Conservation (phyloP, 805 yeast species). For the Candida insectorum region DNA sequence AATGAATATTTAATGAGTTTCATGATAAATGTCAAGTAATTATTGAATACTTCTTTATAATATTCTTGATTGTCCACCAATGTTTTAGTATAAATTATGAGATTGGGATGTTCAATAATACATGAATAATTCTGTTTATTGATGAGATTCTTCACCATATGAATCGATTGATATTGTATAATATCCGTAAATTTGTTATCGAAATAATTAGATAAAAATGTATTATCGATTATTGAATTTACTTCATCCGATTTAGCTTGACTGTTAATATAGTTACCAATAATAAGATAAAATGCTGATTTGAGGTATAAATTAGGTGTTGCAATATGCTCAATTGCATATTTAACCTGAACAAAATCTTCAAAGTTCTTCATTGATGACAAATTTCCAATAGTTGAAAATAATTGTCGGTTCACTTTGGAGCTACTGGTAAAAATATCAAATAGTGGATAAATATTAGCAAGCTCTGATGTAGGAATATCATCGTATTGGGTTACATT, state of each 20-base stretch:
- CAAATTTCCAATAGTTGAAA: slow-evolving; percentile 32
- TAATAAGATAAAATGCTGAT: slow-evolving; percentile 27
- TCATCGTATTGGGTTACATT: slow-evolving; percentile 21
- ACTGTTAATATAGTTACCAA: slow-evolving; percentile 34
- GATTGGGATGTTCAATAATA: slow-evolving; percentile 13
- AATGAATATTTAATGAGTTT: slow-evolving; percentile 21
- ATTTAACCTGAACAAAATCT: slow-evolving; percentile 14
- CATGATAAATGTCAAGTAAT: slow-evolving; percentile 26
- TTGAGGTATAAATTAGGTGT: slow-evolving; percentile 19
- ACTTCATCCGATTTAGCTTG: slow-evolving; percentile 13
- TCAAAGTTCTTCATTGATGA: slow-evolving; percentile 29
- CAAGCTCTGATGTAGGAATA: slow-evolving; percentile 4
- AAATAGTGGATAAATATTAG: slow-evolving; percentile 9
- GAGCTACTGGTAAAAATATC: slow-evolving; percentile 4
- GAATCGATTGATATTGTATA: slow-evolving; percentile 35
- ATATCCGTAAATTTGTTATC: slow-evolving; percentile 24
- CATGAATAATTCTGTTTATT: slow-evolving; percentile 11
- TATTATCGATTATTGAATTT: slow-evolving; percentile 4
- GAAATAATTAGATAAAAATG: slow-evolving; percentile 20
- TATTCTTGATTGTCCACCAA: slow-evolving; percentile 31
- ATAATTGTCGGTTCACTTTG: slow-evolving; percentile 22
- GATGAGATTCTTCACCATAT: slow-evolving; percentile 30
- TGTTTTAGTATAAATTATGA: slow-evolving; percentile 21
- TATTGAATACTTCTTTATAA: slow-evolving; percentile 28
- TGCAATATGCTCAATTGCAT: slow-evolving; percentile 13